These are phyloP conservation scores for Globisporangium nunn DNA, from an alignment of 352 stramenopile species.

Conservation along the genomic window DNA sequence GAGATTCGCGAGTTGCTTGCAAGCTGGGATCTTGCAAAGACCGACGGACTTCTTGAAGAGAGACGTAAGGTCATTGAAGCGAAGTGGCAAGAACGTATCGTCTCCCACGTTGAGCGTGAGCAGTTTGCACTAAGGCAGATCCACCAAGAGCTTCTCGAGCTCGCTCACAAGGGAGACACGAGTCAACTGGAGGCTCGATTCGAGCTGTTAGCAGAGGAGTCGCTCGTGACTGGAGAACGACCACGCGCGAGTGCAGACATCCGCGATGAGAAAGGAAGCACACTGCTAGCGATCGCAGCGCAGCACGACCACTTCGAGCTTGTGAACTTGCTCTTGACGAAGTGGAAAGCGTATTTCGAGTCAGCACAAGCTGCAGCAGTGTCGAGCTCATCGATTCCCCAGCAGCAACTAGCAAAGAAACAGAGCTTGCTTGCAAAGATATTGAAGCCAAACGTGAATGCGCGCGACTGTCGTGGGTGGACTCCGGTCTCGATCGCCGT, in stretches of 20 bases:
- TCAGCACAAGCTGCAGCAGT: slow-evolving; percentile 20
- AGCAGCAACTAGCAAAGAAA: slow-evolving; percentile 21
- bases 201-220: slow-evolving; percentile 69
- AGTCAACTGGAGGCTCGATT: slow-evolving; percentile 47
- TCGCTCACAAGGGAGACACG: slow-evolving; percentile 35
- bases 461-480: slow-evolving; percentile 80
- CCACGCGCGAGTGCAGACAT: slow-evolving; percentile 65
- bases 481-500: slow-evolving; percentile 78
- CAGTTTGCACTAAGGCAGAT: slow-evolving; percentile 76
- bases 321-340: slow-evolving; percentile 45
- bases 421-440: slow-evolving; percentile 34
- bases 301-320: slow-evolving; percentile 66
- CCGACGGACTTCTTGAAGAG: slow-evolving; percentile 56
- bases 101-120: slow-evolving; percentile 80
- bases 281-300: slow-evolving; percentile 62
- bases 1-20: slow-evolving; percentile 53
- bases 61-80: slow-evolving; percentile 57
- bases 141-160: slow-evolving; percentile 66
- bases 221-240: slow-evolving; percentile 42
- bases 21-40: slow-evolving; percentile 68
- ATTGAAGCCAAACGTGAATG: slow-evolving; percentile 64
- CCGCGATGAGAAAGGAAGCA: slow-evolving; percentile 73
- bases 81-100: slow-evolving; percentile 83
- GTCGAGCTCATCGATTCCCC: slow-evolving; percentile 14
- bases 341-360: slow-evolving; percentile 39